Conservation (phyloP, 2,329 filamentous ascomycete genomes). For the Dactylonectria estremocensis region DNA sequence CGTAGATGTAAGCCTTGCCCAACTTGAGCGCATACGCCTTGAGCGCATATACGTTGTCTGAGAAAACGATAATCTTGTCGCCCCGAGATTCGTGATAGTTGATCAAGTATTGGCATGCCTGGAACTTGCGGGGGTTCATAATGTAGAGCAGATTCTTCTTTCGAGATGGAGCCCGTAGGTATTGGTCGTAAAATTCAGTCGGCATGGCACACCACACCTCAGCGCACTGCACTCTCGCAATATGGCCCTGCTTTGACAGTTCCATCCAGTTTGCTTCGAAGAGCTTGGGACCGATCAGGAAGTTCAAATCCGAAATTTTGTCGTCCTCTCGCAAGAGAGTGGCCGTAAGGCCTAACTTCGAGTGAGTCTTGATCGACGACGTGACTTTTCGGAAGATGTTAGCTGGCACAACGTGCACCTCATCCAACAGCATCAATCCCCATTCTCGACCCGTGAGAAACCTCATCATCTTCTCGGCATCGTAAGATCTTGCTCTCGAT, state of each 20-base stretch:
- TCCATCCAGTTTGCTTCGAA: slow-evolving; percentile 99
- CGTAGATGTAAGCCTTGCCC: slow-evolving; percentile 91
- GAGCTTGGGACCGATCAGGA: slow-evolving; percentile 95
- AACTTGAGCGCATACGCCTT: slow-evolving; percentile 88
- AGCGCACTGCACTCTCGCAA: slow-evolving; percentile 96
- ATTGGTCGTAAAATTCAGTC: slow-evolving; percentile 97
- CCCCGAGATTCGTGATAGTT: slow-evolving; percentile 95
- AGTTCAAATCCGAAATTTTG: slow-evolving; percentile 98
- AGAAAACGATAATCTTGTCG: slow-evolving; percentile 99
- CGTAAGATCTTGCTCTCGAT: slow-evolving; percentile 87
- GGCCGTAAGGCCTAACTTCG: slow-evolving; percentile 94
- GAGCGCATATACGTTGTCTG: slow-evolving; percentile 95
- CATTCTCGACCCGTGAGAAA: slow-evolving; percentile 92
- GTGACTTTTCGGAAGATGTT: slow-evolving; percentile 97
- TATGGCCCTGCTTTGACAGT: slow-evolving; percentile 95
- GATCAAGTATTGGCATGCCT: slow-evolving; percentile 98
- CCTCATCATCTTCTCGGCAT: slow-evolving; percentile 97
- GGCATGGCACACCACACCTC: slow-evolving; percentile 99
- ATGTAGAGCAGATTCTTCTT: slow-evolving; percentile 79
- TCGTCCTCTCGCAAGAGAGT: slow-evolving; percentile 96
- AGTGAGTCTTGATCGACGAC: slow-evolving; percentile 92
- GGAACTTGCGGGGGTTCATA: slow-evolving; percentile 98
- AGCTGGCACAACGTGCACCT: slow-evolving; percentile 97
- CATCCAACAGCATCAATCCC: slow-evolving; percentile 97
- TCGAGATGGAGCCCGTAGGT: slow-evolving; percentile 77